Percentiles rank a stretch among this genome's conserved stretches.
Evolutionary conservation across 768 basidiomycete species (phyloP).

Genomic region (Epithele typhae): DNA sequence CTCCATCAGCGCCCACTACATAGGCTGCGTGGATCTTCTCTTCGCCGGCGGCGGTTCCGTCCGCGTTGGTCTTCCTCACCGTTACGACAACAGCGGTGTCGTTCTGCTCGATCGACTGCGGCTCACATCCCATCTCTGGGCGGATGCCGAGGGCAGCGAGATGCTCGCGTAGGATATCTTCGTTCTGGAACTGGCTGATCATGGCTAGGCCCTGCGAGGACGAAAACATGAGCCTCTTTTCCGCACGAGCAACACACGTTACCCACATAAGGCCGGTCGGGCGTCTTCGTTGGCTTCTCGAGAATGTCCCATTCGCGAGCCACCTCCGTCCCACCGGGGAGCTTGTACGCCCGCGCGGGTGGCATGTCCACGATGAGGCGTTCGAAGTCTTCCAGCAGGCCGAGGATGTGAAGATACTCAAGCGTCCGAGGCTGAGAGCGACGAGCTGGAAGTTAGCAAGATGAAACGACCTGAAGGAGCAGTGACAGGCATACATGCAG

Average conservation of each 20-base stretch:
- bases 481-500: no score
- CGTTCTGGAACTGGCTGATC: conserved; percentile 18
- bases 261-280: conserved; percentile 17
- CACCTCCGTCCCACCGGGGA: conserved; percentile 14
- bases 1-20: conserved; percentile 41
- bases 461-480: no score
- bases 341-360: conserved; percentile 12
- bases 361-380: not conserved
- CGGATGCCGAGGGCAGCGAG: conserved; percentile 20
- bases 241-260: not conserved
- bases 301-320: conserved; percentile 4
- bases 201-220: not conserved
- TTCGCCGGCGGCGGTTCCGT: conserved; percentile 16
- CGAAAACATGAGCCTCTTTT: not conserved
- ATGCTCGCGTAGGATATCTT: conserved; percentile 28
- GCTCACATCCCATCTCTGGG: conserved; percentile 34
- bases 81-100: conserved; percentile 27
- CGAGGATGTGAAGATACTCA: conserved; percentile 18
- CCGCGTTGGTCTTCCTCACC: conserved; percentile 8
- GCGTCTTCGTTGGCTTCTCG: conserved; percentile 1
- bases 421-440: conserved; percentile 15
- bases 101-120: conserved; percentile 30
- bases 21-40: conserved; percentile 30
- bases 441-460: no score
- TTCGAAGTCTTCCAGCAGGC: conserved; percentile 13